Base-by-base conservation (phyloP, 2,329 filamentous ascomycete species). In the Didymella sp. region DNA sequence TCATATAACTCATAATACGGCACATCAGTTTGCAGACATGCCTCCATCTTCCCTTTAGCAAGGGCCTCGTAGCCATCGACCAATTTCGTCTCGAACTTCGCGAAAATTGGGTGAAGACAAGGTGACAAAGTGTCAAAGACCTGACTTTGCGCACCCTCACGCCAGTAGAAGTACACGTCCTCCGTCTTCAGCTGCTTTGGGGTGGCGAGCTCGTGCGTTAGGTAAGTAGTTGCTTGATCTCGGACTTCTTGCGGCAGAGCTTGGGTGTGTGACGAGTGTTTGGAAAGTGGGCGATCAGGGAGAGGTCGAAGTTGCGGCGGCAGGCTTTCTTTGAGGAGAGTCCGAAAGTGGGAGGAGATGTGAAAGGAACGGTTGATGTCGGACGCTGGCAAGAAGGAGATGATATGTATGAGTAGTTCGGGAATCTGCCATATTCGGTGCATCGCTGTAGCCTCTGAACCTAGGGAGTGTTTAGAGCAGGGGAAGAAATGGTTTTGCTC, bases 141-240 rank as follows among this genome's bases (percentile, higher is more conserved):
- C 8, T 56, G 22, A 12, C 30, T n/a, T 22, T 50, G 15, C 8
- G 47, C 59, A 6, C 40, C 51, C 30, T 61, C 51, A 7, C 54
- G 50, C 63, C 63, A 64, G 38, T 51, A 54, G 28, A 51, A 59
- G 38, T 64, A 60, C 5, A 53, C 46, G 9, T 61, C 63, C 15
- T 49, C 33, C 8, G 38, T 7, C 11, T 51, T 58, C 2, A 51
- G n/a, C 17, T 51, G 42, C 4, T 37, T 49, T 22, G 47, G 41
- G 2, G 38, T 30, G 4, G 47, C 27, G 4, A 30, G 19, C 1
- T 47, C 46, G 15, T 41, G 28, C 8, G 24, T n/a, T 1, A 40
- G 24, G 24, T 42, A 43, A 2, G 27, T 42, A 30, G 13, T 24
- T 19, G 51, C 47, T 15, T 31, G 21, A 19, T 24, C 31, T 19